phyloP scores from a whole-genome alignment of 148 eudicot genomes.

The Vaccinium darrowii region DNA sequence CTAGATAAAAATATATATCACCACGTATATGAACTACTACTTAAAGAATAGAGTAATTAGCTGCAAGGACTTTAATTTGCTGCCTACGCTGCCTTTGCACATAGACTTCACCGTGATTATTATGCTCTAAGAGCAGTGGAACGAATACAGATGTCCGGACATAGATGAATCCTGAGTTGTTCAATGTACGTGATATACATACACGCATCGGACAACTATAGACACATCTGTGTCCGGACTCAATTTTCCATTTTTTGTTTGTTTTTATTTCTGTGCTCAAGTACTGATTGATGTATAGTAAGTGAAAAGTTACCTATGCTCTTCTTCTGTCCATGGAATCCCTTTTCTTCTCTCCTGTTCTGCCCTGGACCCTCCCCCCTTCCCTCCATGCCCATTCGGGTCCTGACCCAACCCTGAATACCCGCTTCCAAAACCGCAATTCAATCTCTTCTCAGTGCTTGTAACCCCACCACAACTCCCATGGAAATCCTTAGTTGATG shows the following conservation, averaged over 20 bases:
- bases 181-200: too few relatives aligned
- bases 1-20: not conserved
- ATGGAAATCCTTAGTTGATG: slow-evolving; percentile 27
- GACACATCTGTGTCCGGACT: not conserved
- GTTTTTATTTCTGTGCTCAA: not conserved
- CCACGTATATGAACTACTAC: not conserved
- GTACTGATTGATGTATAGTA: not conserved
- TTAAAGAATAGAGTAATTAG: not conserved
- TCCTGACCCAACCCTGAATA: slow-evolving; percentile 38
- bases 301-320: slow-evolving; percentile 53
- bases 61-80: not conserved
- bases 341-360: slow-evolving; percentile 84
- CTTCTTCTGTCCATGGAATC: slow-evolving; percentile 94
- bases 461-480: not conserved
- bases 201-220: not conserved
- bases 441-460: slow-evolving; percentile 17
- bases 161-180: too few relatives aligned
- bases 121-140: too few relatives aligned
- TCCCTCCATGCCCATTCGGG: slow-evolving; percentile 36
- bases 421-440: slow-evolving; percentile 37
- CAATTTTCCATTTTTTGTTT: not conserved
- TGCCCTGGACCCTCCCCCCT: slow-evolving; percentile 44
- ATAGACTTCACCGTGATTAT: too few relatives aligned
- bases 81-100: too few relatives aligned
- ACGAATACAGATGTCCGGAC: too few relatives aligned